A percentile compares a stretch with the other conserved stretches of the same genome.
Evolutionary conservation across 73 alveolate genomes (phyloP).

Genomic region (Tetrahymena borealis): DNA sequence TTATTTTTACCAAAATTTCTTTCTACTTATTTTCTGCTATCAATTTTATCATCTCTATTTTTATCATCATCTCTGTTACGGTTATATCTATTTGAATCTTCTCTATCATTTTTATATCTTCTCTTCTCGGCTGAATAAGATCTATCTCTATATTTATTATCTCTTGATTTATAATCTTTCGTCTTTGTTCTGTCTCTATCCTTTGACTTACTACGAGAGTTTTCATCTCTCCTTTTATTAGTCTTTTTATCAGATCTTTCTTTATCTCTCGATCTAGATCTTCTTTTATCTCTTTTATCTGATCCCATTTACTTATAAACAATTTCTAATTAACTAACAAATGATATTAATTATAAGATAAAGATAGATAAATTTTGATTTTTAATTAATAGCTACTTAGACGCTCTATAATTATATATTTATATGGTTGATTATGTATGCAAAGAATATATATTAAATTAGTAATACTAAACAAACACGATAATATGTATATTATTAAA

Average conservation of each 20-base stretch:
- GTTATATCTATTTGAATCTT: neutral
- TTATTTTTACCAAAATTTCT: neutral
- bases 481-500: no score
- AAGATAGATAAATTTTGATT: no score
- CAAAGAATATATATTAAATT: neutral
- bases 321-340: neutral
- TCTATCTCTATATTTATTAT: neutral
- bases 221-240: neutral
- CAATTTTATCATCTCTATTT: neutral
- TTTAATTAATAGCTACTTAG: neutral
- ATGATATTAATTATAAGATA: no score
- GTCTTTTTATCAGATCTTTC: neutral
- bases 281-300: neutral
- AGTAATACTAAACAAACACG: no score
- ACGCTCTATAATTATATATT: neutral
- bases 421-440: no score
- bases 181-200: neutral
- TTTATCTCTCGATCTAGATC: neutral
- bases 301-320: neutral
- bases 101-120: neutral
- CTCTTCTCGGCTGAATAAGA: neutral
- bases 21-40: neutral
- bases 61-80: neutral
- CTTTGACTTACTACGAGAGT: neutral
- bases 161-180: neutral